These are phyloP conservation scores for Pyracantha coccinea DNA, from an alignment of 331 rosid genomes.

Conservation along the genomic window DNA sequence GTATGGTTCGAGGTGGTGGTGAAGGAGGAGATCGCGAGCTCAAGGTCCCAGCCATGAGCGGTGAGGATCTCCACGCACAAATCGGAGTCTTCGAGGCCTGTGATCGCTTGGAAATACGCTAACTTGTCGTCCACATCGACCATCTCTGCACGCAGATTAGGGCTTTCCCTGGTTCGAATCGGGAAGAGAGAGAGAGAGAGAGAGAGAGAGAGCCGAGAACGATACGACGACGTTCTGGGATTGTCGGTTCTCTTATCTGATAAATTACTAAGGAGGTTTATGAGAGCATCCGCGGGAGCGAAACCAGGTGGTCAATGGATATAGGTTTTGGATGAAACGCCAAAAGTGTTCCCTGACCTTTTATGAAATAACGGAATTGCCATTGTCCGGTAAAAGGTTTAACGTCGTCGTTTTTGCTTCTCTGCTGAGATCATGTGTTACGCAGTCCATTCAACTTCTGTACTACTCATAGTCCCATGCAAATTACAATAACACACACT, in stretches of 20 bases:
- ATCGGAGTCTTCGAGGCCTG: slow-evolving; percentile 81
- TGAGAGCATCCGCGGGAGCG: neutral
- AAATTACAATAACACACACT: too few relatives aligned
- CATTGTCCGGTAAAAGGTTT: neutral
- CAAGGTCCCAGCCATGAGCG: slow-evolving; percentile 95
- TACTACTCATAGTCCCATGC: neutral
- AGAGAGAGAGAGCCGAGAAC: neutral
- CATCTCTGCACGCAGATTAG: slow-evolving; percentile 30
- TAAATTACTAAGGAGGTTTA: neutral
- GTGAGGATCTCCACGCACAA: slow-evolving; percentile 82
- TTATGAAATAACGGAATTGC: neutral
- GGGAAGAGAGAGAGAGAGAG: neutral
- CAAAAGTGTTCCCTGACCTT: neutral
- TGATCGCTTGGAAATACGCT: slow-evolving; percentile 82
- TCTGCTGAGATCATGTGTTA: too few relatives aligned
- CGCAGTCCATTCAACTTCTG: neutral
- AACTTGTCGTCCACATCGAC: slow-evolving; percentile 65
- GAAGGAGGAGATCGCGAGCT: slow-evolving; percentile 82
- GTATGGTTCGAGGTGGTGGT: slow-evolving; percentile 29
- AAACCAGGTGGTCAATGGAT: neutral
- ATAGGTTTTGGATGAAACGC: neutral
- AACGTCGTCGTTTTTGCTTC: too few relatives aligned
- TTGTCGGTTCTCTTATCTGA: neutral
- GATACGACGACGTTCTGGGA: neutral
- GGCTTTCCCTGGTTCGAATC: neutral